These are phyloP conservation scores for Cyclotella cryptica DNA, from an alignment of 108 stramenopile species.

Conservation along the genomic window DNA sequence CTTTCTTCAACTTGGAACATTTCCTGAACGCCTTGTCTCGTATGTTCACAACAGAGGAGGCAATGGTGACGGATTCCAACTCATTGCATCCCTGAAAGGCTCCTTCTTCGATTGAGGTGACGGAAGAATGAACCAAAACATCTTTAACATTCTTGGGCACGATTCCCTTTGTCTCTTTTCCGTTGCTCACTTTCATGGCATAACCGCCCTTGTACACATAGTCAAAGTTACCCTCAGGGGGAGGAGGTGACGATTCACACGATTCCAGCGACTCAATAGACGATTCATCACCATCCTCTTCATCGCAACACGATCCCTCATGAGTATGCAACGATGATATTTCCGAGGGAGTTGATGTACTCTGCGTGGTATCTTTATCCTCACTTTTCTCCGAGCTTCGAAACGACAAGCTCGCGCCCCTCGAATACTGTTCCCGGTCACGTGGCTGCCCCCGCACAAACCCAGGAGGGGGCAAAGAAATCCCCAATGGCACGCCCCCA, in stretches of 20 bases:
- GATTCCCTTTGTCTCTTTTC: conserved; percentile 36
- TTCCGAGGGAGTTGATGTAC: conserved; percentile 39
- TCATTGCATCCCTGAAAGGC: conserved; percentile 55
- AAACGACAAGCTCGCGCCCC: not conserved
- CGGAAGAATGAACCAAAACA: conserved; percentile 39
- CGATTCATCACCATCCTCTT: conserved; percentile 23
- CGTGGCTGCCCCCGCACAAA: conserved; percentile 3
- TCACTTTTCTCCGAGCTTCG: conserved; percentile 5
- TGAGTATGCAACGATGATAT: conserved; percentile 37
- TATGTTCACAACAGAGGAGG: conserved; percentile 44
- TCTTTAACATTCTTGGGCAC: conserved; percentile 36
- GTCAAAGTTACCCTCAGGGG: conserved; percentile 26
- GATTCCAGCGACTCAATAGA: conserved; percentile 9
- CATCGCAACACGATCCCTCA: conserved; percentile 10
- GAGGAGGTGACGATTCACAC: not conserved
- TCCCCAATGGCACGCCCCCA: not conserved
- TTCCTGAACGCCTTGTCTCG: conserved; percentile 51
- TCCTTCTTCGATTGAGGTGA: conserved; percentile 38
- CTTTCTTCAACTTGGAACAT: conserved; percentile 44
- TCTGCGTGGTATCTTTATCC: conserved; percentile 18
- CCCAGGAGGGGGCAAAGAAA: conserved; percentile 29
- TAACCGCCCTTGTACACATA: conserved; percentile 45
- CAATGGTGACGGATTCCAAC: conserved; percentile 46
- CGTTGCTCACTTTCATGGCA: conserved; percentile 30
- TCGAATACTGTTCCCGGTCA: not conserved